Conservation (phyloP, 2,329 filamentous ascomycete genomes). For the Dactylellina leptospora region DNA sequence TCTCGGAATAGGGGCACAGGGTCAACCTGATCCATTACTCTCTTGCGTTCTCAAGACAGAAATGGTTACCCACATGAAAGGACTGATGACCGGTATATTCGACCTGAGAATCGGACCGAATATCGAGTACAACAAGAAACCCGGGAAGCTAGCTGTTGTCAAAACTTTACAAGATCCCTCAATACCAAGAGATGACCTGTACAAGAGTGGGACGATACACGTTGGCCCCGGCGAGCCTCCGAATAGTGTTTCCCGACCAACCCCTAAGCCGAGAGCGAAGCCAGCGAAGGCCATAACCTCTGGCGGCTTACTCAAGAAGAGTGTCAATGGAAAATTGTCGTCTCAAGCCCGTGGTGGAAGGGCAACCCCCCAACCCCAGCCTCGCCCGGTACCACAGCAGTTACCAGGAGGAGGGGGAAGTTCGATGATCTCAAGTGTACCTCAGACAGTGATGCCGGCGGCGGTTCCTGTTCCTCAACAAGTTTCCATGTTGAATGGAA, state of each 20-base stretch:
- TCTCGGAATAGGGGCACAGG: conserved; percentile 84
- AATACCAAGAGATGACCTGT: conserved; percentile 76
- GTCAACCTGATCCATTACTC: conserved; percentile 91
- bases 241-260: conserved; percentile 81
- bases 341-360: conserved; percentile 66
- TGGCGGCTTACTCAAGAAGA: conserved; percentile 89
- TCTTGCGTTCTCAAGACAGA: conserved; percentile 97
- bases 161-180: conserved; percentile 90
- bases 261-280: conserved; percentile 85
- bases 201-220: conserved; percentile 93
- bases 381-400: conserved; percentile 47
- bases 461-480: conserved; percentile 23
- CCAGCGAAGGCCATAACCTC: conserved; percentile 89
- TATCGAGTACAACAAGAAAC: conserved; percentile 98
- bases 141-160: conserved; percentile 85
- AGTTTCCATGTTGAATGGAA: conserved; percentile 32
- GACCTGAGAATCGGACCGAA: conserved; percentile 82
- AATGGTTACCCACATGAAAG: conserved; percentile 89
- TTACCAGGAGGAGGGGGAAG: conserved; percentile 49
- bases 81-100: conserved; percentile 77
- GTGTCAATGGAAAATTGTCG: conserved; percentile 80
- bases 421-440: conserved; percentile 59
- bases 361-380: conserved; percentile 62
- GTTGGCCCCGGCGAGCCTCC: conserved; percentile 84
- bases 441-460: conserved; percentile 22